Evolutionary conservation across 345 rosid species (phyloP), one percentile per base, ranked within the genome.

Genomic region (Chamaenerion angustifolium): DNA sequence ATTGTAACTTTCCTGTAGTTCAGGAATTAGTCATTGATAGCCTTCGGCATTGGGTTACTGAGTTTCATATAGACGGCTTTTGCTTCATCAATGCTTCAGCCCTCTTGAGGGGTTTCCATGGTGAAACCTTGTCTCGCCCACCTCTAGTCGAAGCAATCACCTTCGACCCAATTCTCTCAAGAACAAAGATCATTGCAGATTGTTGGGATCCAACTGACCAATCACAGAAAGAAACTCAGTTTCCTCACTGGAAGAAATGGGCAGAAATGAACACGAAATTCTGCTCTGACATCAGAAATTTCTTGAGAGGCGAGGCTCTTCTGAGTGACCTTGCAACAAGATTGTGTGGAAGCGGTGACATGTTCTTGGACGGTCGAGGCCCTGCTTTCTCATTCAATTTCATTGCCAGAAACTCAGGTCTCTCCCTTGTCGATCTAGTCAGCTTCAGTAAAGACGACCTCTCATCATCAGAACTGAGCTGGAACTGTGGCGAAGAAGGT

Each of bases 401-500:
- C 51, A 43, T 86, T 40, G 65, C 96, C 4, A 73, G 74, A 62
- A 92, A 78, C 59, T 78, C 72, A 14, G 96, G 98, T 40, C 88
- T 92, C 57, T 59, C 96, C 56, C 76, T 87, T 4, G 88, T 87
- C 51, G 98, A 92, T 63, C 57, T 92, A 41, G 96, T 92, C 53
- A 87, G 98, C 74, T 92, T 81, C 65, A 78, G 92, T 44, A 45
- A 58, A 43, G 62, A 56, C 42, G 58, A 67, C 50, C 56, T 83
- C 27, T 77, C 78, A 46, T 5, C 7, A 1, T 54, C 76, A n/a
- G 87, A 87, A 56, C 63, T 74, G n/a, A 84, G 96, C 51, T 92
- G 96, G 98, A 92, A 92, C 52, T 87, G 95, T 42, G 96, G 98
- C 23, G 85, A 71, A 58, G 98, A 90, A 81, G 95, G 98, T 52